These are phyloP conservation scores for Scutellospora calospora DNA, from an alignment of 371 early-diverging fungal genomes.

Conservation along the genomic window DNA sequence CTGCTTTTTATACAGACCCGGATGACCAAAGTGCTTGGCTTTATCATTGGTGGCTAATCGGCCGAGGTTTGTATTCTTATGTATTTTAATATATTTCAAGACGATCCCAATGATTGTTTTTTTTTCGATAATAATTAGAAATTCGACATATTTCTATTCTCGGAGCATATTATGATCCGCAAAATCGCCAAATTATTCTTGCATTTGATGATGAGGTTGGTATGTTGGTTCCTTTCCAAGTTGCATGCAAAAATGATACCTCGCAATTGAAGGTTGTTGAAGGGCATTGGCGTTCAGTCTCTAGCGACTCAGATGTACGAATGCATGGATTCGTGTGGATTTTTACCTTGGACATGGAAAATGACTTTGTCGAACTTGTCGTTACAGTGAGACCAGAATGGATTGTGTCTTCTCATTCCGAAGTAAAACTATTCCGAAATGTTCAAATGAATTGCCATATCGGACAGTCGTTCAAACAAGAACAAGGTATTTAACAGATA, in stretches of 20 bases:
- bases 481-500: not conserved
- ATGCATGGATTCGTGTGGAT: conserved; percentile 49
- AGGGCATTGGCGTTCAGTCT: conserved; percentile 49
- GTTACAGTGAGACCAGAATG: conserved; percentile 35
- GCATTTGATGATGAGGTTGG: conserved; percentile 51
- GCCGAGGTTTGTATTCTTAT: conserved; percentile 54
- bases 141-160: conserved; percentile 47
- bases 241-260: conserved; percentile 40
- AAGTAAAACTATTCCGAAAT: not conserved
- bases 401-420: conserved; percentile 27
- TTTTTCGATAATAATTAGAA: conserved; percentile 42
- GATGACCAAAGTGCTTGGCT: conserved; percentile 97
- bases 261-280: conserved; percentile 29
- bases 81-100: conserved; percentile 25
- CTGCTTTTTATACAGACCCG: conserved; percentile 94
- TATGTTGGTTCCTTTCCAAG: conserved; percentile 47
- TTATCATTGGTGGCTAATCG: conserved; percentile 91
- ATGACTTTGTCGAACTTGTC: conserved; percentile 43
- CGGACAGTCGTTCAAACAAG: not conserved
- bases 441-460: not conserved
- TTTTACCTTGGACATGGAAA: conserved; percentile 44
- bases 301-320: not conserved
- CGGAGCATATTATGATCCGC: conserved; percentile 49
- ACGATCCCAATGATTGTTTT: not conserved
- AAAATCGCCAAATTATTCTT: conserved; percentile 46